Percentiles rank a stretch among this genome's conserved stretches.
Conservation (phyloP, 2,329 filamentous ascomycete genomes). For the Calonectria montana region DNA sequence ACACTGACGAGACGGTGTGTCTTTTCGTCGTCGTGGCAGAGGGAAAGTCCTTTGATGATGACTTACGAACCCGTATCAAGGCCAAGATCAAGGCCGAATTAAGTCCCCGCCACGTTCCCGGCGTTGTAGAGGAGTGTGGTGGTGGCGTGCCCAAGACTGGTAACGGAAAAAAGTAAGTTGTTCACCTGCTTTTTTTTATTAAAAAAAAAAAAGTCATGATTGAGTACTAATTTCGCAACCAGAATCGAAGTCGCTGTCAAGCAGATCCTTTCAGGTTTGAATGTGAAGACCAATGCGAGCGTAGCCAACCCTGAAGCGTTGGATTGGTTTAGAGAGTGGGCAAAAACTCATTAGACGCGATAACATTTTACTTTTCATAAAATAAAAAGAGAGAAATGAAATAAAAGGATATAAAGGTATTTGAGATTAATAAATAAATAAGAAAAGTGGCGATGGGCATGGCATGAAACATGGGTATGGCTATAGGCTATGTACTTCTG, state of each 20-base stretch:
- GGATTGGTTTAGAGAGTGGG: conserved; percentile 89
- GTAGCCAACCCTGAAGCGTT: conserved; percentile 93
- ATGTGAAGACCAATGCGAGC: conserved; percentile 89
- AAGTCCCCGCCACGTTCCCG: conserved; percentile 90
- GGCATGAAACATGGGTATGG: background rate
- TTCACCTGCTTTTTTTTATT: background rate
- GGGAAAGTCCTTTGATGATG: conserved; percentile 66
- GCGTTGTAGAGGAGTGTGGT: conserved; percentile 80
- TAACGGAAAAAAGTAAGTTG: conserved; percentile 91
- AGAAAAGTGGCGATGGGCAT: background rate
- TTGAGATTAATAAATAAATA: background rate
- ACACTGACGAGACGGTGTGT: conserved; percentile 87
- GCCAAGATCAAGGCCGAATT: conserved; percentile 78
- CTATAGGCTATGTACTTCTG: background rate
- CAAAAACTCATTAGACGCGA: conserved; percentile 57
- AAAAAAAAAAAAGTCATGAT: background rate
- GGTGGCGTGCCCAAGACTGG: conserved; percentile 89
- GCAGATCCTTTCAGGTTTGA: conserved; percentile 89
- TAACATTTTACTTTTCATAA: conserved; percentile 12
- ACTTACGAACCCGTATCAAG: conserved; percentile 74
- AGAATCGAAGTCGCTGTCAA: conserved; percentile 96
- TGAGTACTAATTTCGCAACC: conserved; percentile 23
- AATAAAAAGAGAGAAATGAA: background rate
- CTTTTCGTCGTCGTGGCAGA: conserved; percentile 85
- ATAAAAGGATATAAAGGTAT: background rate